A percentile compares a stretch with the other conserved stretches of the same genome.
These are phyloP conservation scores for Coccomyxa subellipsoidea DNA, from an alignment of 163 green algal species.

Conservation along the genomic window DNA sequence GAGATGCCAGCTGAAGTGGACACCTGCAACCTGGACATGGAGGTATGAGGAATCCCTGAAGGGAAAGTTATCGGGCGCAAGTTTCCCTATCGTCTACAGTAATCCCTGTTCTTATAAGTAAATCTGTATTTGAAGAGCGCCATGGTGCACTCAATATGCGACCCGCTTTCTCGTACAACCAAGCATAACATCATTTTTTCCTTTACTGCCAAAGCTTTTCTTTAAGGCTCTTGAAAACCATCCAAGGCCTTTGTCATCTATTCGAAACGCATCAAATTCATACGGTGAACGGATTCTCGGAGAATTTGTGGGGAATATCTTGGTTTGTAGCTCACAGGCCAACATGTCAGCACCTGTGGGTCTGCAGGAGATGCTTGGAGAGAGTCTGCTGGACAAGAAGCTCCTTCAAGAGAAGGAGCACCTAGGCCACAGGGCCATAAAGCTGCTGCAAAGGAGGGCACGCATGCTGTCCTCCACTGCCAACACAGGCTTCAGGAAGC, in stretches of 20 bases:
- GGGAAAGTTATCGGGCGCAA: not conserved
- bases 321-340: not conserved
- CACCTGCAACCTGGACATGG: not conserved
- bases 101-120: not conserved
- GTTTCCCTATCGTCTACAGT: not conserved
- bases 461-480: not conserved
- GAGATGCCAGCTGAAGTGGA: not conserved
- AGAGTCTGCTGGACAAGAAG: not conserved
- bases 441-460: not conserved
- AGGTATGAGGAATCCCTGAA: not conserved
- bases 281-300: too few relatives aligned
- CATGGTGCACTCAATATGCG: too few relatives aligned
- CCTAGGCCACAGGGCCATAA: not conserved
- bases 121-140: not conserved
- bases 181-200: too few relatives aligned
- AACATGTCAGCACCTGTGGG: not conserved
- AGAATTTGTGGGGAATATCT: too few relatives aligned
- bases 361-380: not conserved
- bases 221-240: too few relatives aligned
- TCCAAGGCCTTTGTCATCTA: too few relatives aligned
- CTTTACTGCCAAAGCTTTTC: too few relatives aligned
- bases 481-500: not conserved
- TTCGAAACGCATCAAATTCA: too few relatives aligned
- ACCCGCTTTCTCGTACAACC: too few relatives aligned
- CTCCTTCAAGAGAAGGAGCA: not conserved